Evolutionary conservation across 345 rosid genomes (phyloP).

Genomic region (Psidium friedrichsthalianum): DNA sequence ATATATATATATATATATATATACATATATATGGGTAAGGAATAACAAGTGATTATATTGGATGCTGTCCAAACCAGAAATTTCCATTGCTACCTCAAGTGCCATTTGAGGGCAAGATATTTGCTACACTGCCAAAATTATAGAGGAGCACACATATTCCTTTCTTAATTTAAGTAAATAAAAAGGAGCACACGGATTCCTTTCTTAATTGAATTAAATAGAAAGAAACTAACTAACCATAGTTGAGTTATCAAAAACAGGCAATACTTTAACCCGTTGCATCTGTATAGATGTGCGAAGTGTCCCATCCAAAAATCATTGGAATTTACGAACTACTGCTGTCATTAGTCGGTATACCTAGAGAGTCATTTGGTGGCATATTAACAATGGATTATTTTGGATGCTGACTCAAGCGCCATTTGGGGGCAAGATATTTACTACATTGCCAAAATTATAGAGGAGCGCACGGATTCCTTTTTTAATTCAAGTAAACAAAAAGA

Average conservation of each 20-base stretch:
- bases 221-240: not conserved
- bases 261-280: not conserved
- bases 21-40: too few species aligned
- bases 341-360: too few species aligned
- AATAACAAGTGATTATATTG: not conserved
- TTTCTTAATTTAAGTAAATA: not conserved
- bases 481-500: not conserved
- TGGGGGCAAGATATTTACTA: too few species aligned
- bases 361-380: too few species aligned
- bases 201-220: too few species aligned
- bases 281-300: not conserved
- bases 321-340: too few species aligned
- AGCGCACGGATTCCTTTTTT: not conserved
- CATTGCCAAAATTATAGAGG: not conserved
- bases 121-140: not conserved
- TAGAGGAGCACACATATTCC: not conserved
- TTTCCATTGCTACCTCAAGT: not conserved
- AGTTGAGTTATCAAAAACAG: not conserved
- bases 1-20: too few species aligned
- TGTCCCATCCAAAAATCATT: too few species aligned
- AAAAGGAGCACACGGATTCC: not conserved
- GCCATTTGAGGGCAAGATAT: not conserved
- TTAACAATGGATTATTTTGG: too few species aligned
- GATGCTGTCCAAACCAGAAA: not conserved
- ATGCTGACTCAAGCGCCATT: rapidly evolving